Base-by-base conservation (phyloP, 495 filamentous ascomycete species). In the Geopyxis carbonaria region DNA sequence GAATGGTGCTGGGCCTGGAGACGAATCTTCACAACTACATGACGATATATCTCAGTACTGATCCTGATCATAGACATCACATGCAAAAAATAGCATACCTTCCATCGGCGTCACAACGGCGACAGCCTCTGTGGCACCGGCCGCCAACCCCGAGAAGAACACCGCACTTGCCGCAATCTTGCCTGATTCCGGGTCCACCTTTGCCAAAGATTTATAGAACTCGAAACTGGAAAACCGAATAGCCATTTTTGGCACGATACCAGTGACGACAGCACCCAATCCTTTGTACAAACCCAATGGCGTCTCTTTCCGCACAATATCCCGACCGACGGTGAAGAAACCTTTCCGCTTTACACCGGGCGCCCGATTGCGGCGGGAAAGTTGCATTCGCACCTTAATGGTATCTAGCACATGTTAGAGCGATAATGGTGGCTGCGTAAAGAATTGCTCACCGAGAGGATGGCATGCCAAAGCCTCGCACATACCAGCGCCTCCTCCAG, bases 331-430 rank as follows among this genome's bases (percentile, higher is more conserved):
- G 7, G 62, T 62, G 34, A 93, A 60, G 67, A 99, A 99, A 25
- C 89, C 85, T 45, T 83, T 80, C 46, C 76, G 72, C 53, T 85
- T 79, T 61, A 80, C 74, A 40, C 89, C 89, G 29, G 83, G 86
- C 10, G 73, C 71, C 35, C 76, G 70, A 34, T 80, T 80, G 52
- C 91, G 73, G 33, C 79, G 69, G 22, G 89, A 95, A 22, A 99
- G 76, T 64, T 99, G 91, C 91, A 99, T 99, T 46, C 91, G 91
- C 38, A 99, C 91, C 73, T 99, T 93, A 66, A 94, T 87, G 19
- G 84, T 93, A 57, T 93, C 86, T 77, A 33, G 25, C 14, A 33
- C 5, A 37, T 37, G 23, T 39, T 8, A 42, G 38, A 11, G 11
- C 16, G 24, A 27, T 25, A 22, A 14, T 6, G 27, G 23, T n/a